phyloP scores from a whole-genome alignment of 495 filamentous ascomycete species.

The Rostrohypoxylon terebratum region DNA sequence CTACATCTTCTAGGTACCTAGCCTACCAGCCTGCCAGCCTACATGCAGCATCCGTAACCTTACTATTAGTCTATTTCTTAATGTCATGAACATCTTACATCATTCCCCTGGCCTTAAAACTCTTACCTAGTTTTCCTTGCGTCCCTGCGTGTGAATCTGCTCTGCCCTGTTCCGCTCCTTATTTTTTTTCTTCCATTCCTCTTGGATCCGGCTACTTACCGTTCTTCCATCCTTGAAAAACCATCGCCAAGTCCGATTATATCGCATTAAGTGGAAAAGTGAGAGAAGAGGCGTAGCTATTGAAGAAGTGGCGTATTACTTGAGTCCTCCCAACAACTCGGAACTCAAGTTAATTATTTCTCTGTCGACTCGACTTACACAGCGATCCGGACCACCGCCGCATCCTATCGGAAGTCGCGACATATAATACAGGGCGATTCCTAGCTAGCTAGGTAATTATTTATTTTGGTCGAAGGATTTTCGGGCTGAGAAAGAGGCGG shows the following conservation, averaged over 20 bases:
- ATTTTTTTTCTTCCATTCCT: constrained; percentile 30
- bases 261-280: constrained; percentile 26
- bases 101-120: constrained; percentile 24
- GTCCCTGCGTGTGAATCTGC: constrained; percentile 22
- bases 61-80: constrained; percentile 35
- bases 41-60: constrained; percentile 38
- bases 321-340: constrained; percentile 21
- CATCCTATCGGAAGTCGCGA: constrained; percentile 28
- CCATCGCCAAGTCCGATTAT: constrained; percentile 9
- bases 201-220: constrained; percentile 18
- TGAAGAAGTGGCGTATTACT: constrained; percentile 26
- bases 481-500: constrained; percentile 24
- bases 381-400: constrained; percentile 14
- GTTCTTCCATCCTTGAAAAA: constrained; percentile 6
- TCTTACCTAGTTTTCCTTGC: constrained; percentile 24
- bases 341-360: constrained; percentile 8
- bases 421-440: constrained; percentile 18
- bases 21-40: constrained; percentile 18
- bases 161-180: constrained; percentile 14
- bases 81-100: constrained; percentile 46
- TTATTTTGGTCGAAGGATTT: constrained; percentile 34
- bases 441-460: not conserved
- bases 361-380: constrained; percentile 16
- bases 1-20: constrained; percentile 21
- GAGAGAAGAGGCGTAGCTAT: constrained; percentile 26